Evolutionary conservation across 495 filamentous ascomycete genomes (phyloP).

Genomic region (Hamigera avellanea): DNA sequence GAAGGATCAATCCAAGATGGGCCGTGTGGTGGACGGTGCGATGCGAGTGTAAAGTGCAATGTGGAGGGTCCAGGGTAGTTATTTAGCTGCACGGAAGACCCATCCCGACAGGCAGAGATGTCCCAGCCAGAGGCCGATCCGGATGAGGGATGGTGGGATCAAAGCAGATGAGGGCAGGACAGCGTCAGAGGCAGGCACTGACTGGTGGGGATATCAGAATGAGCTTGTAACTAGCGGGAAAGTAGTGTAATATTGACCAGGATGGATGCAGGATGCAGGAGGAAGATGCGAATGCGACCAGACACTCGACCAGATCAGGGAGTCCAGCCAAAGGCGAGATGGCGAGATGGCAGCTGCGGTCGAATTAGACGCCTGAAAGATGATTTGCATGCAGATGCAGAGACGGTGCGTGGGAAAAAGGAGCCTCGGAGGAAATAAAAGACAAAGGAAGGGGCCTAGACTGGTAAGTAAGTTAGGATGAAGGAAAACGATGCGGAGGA

Average conservation of each 20-base stretch:
- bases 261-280: conserved; percentile 28
- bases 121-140: background rate
- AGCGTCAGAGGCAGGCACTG: conserved; percentile 8
- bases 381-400: conserved; percentile 24
- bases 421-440: no score
- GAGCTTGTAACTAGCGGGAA: conserved; percentile 29
- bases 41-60: conserved; percentile 19
- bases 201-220: conserved; percentile 18
- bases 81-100: conserved; percentile 33
- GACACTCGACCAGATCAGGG: conserved; percentile 5
- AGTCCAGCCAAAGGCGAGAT: background rate
- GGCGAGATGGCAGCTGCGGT: no score
- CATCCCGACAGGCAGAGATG: conserved; percentile 8
- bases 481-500: background rate
- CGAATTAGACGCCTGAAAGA: conserved; percentile 1
- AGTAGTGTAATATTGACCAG: conserved; percentile 33
- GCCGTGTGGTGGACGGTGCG: conserved; percentile 1
- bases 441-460: no score
- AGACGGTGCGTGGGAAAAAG: no score
- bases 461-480: no score
- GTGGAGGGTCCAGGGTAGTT: conserved; percentile 37
- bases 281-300: conserved; percentile 9
- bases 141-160: conserved; percentile 1
- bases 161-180: conserved; percentile 8
- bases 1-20: conserved; percentile 1